These are phyloP conservation scores for Fusarium coffeatum DNA, from an alignment of 2,329 filamentous ascomycete species.

Conservation along the genomic window DNA sequence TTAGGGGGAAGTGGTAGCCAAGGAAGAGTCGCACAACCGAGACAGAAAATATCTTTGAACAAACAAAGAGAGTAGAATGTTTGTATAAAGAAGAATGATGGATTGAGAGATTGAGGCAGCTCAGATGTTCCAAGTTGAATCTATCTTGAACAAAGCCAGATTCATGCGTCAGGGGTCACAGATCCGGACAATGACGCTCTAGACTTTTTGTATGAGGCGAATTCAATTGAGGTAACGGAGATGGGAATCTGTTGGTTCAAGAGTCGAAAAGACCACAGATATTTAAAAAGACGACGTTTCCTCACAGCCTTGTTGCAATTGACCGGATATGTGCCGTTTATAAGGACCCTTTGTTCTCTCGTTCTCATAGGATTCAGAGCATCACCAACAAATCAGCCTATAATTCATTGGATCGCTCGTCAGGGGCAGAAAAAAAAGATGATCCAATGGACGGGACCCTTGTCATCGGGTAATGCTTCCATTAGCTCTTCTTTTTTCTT, in stretches of 20 bases:
- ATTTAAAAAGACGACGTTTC: slow-evolving; percentile 3
- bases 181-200: slow-evolving; percentile 40
- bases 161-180: slow-evolving; percentile 26
- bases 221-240: slow-evolving; percentile 4
- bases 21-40: slow-evolving; percentile 1
- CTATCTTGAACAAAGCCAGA: not conserved
- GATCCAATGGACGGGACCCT: slow-evolving; percentile 13
- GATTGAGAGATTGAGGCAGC: not conserved
- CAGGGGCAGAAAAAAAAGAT: slow-evolving; percentile 21
- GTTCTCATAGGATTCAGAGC: slow-evolving; percentile 17
- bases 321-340: slow-evolving; percentile 37
- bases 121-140: not conserved
- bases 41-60: not conserved
- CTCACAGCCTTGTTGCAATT: slow-evolving; percentile 24
- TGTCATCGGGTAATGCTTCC: slow-evolving; percentile 4
- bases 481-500: not conserved
- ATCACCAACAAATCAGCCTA: slow-evolving; percentile 33
- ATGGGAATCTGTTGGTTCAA: slow-evolving; percentile 8
- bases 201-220: slow-evolving; percentile 13
- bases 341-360: slow-evolving; percentile 12
- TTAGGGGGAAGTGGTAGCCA: slow-evolving; percentile 12
- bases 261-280: slow-evolving; percentile 5
- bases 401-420: slow-evolving; percentile 19
- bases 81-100: not conserved
- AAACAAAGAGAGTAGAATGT: not conserved